These are phyloP conservation scores for Talaromyces sp. DNA, from an alignment of 2,329 filamentous ascomycete genomes.

Conservation along the genomic window DNA sequence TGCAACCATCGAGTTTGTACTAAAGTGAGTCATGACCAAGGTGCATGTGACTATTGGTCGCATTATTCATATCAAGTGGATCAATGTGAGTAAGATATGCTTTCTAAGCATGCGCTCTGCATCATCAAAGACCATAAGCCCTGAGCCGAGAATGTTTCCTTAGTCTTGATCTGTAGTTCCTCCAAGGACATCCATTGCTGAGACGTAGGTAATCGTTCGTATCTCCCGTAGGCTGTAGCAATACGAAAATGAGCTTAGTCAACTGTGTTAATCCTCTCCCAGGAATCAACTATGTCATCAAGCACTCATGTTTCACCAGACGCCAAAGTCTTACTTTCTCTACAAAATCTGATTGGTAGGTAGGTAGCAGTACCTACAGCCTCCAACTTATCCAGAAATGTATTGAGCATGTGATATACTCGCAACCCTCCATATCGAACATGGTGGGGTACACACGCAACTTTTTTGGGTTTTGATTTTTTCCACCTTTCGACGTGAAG, in stretches of 20 bases:
- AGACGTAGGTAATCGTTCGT: not conserved
- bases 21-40: conserved; percentile 2
- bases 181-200: not conserved
- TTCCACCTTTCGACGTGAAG: not conserved
- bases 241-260: not conserved
- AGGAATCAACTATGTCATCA: not conserved
- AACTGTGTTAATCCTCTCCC: not conserved
- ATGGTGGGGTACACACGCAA: conserved; percentile 3
- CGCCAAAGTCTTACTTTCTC: not conserved
- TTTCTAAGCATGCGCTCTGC: not conserved
- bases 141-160: not conserved
- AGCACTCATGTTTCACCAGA: not conserved
- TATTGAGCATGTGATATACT: not conserved
- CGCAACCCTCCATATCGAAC: conserved; percentile 3
- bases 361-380: not conserved
- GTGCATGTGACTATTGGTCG: conserved; percentile 7
- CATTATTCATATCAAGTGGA: not conserved
- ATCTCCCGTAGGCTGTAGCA: not conserved
- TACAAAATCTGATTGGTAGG: conserved; percentile 1
- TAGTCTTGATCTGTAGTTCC: not conserved
- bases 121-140: not conserved
- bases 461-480: not conserved
- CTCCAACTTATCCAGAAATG: conserved; percentile 1
- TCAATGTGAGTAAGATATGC: not conserved
- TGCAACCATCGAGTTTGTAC: not conserved